Evolutionary conservation across 352 stramenopile species (phyloP), one percentile per base, ranked within the genome.

Genomic region (Globisporangium emineosum): DNA sequence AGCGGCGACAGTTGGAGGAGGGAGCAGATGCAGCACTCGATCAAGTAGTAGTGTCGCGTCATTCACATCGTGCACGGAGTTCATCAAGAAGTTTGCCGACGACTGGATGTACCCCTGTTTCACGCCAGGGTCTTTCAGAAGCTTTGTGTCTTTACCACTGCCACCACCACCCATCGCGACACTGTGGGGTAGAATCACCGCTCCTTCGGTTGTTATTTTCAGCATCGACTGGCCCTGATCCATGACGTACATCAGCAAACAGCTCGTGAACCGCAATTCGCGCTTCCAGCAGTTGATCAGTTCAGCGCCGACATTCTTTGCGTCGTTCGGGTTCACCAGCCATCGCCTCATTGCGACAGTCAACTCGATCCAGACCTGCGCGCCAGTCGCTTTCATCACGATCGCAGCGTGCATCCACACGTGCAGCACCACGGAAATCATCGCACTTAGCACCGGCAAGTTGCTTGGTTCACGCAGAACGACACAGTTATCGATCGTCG

Each of bases 351-450:
- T 88, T 1, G 83, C 82, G 42, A 93, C 83, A 0, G 82, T 89
- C 12, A 96, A 67, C 32, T 96, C 87, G 51, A 92, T 78, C 87
- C 87, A 96, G 0, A 94, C 73, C 45, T 91, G 82, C 10, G 86
- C 74, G 6, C 78, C 76, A 21, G 70, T 79, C 23, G 81, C 57
- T 43, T 90, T 90, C 3, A 72, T 73, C 2, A 77, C 69, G 19
- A 91, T 71, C 15, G 81, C 74, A 0, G 85, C 86, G 57, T 96
- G 87, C 76, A 96, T 96, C 85, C 85, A 96, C 25, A 93, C 86
- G 56, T 96, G 86, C 25, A 93, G 60, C 43, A 94, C 83, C 42
- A 93, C 77, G 9, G 87, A 89, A 8, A 96, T 62, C 85, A 94
- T 94, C 0, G 87, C 85, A 30, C 72, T 86, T 0, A 96, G 67